Conservation (phyloP, 805 yeast species). For the Monosporozyma siamensis region DNA sequence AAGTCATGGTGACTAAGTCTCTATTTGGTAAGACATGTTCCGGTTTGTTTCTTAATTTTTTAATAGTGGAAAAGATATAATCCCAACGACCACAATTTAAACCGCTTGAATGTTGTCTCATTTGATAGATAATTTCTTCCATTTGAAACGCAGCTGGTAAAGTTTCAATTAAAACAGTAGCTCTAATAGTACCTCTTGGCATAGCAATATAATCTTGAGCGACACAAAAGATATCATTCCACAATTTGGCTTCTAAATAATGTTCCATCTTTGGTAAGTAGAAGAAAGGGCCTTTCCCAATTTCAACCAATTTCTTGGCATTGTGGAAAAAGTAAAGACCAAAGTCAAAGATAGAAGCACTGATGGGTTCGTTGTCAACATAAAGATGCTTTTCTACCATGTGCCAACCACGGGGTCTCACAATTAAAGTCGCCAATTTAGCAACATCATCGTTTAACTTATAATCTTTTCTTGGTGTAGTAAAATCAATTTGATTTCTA, state of each 20-base stretch:
- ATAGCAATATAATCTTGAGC: slow-evolving; percentile 63
- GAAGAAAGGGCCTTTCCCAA: slow-evolving; percentile 73
- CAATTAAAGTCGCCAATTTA: slow-evolving; percentile 59
- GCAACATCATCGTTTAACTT: slow-evolving; percentile 33
- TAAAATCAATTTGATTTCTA: slow-evolving; percentile 54
- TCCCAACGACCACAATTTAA: slow-evolving; percentile 89
- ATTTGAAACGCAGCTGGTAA: slow-evolving; percentile 79
- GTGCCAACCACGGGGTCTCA: slow-evolving; percentile 87
- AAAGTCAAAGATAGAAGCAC: slow-evolving; percentile 72
- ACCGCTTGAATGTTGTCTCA: slow-evolving; percentile 70
- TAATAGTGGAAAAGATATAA: slow-evolving; percentile 73
- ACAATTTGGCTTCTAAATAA: slow-evolving; percentile 68
- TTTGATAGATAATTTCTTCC: slow-evolving; percentile 73
- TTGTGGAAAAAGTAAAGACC: slow-evolving; percentile 71
- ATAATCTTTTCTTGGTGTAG: slow-evolving; percentile 36
- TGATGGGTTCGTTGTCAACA: slow-evolving; percentile 66
- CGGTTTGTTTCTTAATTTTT: slow-evolving; percentile 59
- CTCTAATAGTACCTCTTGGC: slow-evolving; percentile 69
- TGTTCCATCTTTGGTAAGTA: slow-evolving; percentile 83
- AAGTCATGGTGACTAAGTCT: slow-evolving; percentile 68
- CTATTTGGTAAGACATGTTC: slow-evolving; percentile 67
- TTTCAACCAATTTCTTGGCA: slow-evolving; percentile 49
- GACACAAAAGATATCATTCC: slow-evolving; percentile 73
- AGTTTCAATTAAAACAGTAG: slow-evolving; percentile 75
- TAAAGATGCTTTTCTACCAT: slow-evolving; percentile 62